Percentiles rank a stretch among this genome's conserved stretches.
phyloP scores from a whole-genome alignment of 2,329 filamentous ascomycete genomes.

The Xylaria sp. region DNA sequence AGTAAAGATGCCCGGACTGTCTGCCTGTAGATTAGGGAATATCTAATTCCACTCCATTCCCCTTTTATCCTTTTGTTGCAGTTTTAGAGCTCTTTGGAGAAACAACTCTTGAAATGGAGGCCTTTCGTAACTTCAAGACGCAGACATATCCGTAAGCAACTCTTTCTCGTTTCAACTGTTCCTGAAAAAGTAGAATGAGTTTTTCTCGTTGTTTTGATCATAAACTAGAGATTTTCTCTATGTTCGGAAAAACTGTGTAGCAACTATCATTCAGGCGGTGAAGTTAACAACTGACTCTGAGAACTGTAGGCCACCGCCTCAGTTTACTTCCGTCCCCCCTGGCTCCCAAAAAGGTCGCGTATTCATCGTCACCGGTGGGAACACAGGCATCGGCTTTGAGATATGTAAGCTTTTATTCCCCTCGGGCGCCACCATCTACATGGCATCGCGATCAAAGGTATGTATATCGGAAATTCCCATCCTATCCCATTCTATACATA shows the following conservation, averaged over 20 bases:
- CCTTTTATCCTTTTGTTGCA: no score
- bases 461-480: neutral
- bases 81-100: no score
- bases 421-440: conserved; percentile 64
- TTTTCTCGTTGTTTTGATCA: no score
- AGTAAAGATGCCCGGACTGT: no score
- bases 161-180: no score
- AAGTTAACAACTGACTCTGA: no score
- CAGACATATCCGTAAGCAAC: conserved; percentile 39
- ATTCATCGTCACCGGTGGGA: conserved; percentile 61
- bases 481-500: neutral
- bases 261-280: no score
- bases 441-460: conserved; percentile 58
- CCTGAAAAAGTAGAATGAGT: no score
- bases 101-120: conserved; percentile 15
- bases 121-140: conserved; percentile 31
- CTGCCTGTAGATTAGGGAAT: no score
- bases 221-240: no score
- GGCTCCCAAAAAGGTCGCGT: conserved; percentile 47
- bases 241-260: no score
- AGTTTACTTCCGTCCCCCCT: conserved; percentile 41
- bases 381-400: conserved; percentile 59
- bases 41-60: no score
- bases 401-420: conserved; percentile 64
- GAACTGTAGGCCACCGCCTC: conserved; percentile 37